Evolutionary conservation across 2,329 filamentous ascomycete genomes (phyloP), one percentile per base, ranked within the genome.

Genomic region (Colletotrichum aenigma): DNA sequence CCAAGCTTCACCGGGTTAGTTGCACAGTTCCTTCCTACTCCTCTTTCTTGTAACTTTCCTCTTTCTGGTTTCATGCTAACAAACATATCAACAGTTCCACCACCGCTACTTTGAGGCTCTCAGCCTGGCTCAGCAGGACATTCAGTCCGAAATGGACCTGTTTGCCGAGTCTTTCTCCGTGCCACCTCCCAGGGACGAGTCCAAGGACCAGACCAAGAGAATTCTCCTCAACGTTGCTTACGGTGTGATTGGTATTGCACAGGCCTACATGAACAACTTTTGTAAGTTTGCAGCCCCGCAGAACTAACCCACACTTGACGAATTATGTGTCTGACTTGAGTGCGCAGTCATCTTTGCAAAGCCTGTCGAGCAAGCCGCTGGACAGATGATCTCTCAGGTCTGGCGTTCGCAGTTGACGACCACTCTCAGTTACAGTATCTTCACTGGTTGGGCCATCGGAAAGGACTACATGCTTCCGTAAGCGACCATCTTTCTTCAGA

Each of bases 401-500:
- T 66, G 38, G 69, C 61, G 61, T 6, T 58, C 69, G 16, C 70
- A 71, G 1, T 8, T 71, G 9, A 71, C 64, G 6, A 48, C 70
- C 6, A 67, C 62, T 1, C 24, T 6, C 9, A 68, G 70, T 71
- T 71, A 71, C 34, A 48, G 24, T 21, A 60, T 71, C 62, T 67
- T 71, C 10, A 71, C 70, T 13, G 32, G 48, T 30, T 68, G 70
- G 70, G 70, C 70, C 4, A 34, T 71, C n/a, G 70, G 62, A 28
- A 71, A 71, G 70, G 70, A 71, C 15, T 71, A 43, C n/a, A 16
- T 71, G 21, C 62, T 71, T 4, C 70, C 70, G 70, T 71, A 52
- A 21, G 43, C 13, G 43, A 13, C 18, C 3, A 2, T 3, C 9
- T 48, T n/a, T 0, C 38, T 48, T 48, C 1, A 12, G 9, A 21